Base-by-base conservation (phyloP, 2,329 filamentous ascomycete species). In the Sclerotinia nivalis region DNA sequence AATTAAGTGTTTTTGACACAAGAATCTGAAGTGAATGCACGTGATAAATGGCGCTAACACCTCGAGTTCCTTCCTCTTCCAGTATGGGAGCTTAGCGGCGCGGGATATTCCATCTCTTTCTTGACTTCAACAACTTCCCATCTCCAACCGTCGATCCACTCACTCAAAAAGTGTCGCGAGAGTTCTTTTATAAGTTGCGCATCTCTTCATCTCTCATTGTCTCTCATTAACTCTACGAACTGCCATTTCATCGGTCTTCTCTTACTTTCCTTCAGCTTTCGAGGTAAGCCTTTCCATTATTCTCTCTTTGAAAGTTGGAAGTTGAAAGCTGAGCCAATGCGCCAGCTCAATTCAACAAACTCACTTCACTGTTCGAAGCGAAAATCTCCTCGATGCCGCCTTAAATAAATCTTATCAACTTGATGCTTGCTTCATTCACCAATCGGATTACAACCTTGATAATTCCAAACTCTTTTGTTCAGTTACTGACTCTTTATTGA, bases 51-150 rank as follows among this genome's bases (percentile, higher is more conserved):
- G 7, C 31, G 5, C 61, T 43, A 65, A 52, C 31, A 7, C 47
- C 34, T 22, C 47, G 61, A 52, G 61, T 65, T 52, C 61, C 61
- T 65, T 65, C 61, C 61, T 52, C 34, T 40, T 52, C 18, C n/a
- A 13, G 9, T 34, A 22, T 22, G n/a, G 9, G 9, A 43, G 31
- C 47, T 64, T 40, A 28, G 22, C 31, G 47, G 47, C 31, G 34
- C 15, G n/a, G 47, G 13, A 52, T 52, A 37, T 12, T 18, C 4
- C n/a, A 15, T 22, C n/a, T 22, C 12, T 40, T 37, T 7, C 18
- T 52, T 37, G 34, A 60, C 31, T 54, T 37, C n/a, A 22, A 22
- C 1, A 12, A 28, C 45, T 28, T 52, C 13, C 4, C n/a, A 22
- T 40, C 47, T 40, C n/a, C 34, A 40, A 52, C 4, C 5, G 15